A percentile compares a stretch with the other conserved stretches of the same genome.
Conservation (phyloP, 2,329 filamentous ascomycete genomes). For the Xylogone sp. region DNA sequence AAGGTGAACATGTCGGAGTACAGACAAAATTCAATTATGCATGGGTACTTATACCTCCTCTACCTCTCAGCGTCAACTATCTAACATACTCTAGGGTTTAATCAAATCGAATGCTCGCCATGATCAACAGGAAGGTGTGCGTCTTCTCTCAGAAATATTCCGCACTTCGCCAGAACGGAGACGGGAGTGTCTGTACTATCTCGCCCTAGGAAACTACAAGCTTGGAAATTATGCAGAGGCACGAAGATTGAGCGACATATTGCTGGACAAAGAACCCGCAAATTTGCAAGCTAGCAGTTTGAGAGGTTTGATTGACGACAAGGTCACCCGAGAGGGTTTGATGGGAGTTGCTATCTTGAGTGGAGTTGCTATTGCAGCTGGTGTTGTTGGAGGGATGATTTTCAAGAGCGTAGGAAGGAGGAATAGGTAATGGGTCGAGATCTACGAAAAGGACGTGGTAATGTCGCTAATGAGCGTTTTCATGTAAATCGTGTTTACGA, state of each 20-base stretch:
- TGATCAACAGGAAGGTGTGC: conserved; percentile 93
- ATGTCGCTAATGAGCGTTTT: background rate
- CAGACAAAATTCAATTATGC: conserved; percentile 99
- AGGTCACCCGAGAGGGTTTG: conserved; percentile 89
- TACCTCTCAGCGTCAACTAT: background rate
- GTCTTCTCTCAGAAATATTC: conserved; percentile 94
- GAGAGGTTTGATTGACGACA: conserved; percentile 86
- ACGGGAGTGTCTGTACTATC: conserved; percentile 97
- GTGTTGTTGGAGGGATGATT: conserved; percentile 85
- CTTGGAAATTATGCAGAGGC: conserved; percentile 96
- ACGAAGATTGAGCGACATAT: conserved; percentile 86
- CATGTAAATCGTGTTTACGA: background rate
- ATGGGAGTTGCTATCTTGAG: conserved; percentile 94
- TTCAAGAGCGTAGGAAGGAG: conserved; percentile 69
- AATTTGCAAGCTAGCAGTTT: conserved; percentile 90
- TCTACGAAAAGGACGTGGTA: background rate
- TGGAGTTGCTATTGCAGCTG: conserved; percentile 86
- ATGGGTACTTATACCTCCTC: conserved; percentile 63
- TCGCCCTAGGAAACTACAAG: conserved; percentile 96
- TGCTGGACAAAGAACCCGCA: conserved; percentile 84
- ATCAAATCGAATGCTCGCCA: conserved; percentile 83
- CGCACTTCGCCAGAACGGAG: conserved; percentile 87
- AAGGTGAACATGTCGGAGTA: conserved; percentile 92
- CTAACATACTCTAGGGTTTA: conserved; percentile 60
- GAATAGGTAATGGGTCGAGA: conserved; percentile 16